Evolutionary conservation across 495 filamentous ascomycete species (phyloP).

Genomic region (Hypoxylon perforatum): DNA sequence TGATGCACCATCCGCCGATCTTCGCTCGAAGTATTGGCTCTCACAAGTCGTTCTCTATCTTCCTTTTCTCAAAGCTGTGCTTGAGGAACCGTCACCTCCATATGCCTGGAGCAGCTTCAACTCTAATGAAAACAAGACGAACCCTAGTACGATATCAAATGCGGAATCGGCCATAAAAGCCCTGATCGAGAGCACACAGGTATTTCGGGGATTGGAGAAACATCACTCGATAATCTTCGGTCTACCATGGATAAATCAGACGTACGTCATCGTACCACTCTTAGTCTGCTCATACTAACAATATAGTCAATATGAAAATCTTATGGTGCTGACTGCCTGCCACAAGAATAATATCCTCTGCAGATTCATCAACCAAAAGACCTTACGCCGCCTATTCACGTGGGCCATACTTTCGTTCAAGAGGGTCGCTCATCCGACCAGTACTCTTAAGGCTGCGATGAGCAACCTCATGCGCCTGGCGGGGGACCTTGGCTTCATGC

Average conservation of each 20-base stretch:
- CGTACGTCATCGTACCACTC: not conserved
- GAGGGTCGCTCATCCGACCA: no score
- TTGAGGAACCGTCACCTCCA: not conserved
- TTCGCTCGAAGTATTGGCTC: not conserved
- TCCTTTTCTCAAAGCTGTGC: not conserved
- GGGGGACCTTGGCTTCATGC: not conserved
- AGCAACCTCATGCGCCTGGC: not conserved
- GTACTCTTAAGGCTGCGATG: not conserved
- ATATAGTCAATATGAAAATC: not conserved
- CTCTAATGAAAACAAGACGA: not conserved
- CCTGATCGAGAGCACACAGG: not conserved
- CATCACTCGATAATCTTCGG: not conserved
- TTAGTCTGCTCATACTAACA: not conserved
- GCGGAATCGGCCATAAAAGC: not conserved
- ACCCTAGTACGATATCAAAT: not conserved
- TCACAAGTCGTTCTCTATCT: not conserved
- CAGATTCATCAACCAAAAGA: no score
- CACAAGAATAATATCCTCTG: no score
- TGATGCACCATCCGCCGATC: not conserved
- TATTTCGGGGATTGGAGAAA: not conserved
- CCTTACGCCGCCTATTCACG: no score
- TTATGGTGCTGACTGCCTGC: not conserved
- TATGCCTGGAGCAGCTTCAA: not conserved
- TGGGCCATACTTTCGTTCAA: no score
- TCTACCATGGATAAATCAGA: not conserved